Evolutionary conservation across 352 stramenopile species (phyloP), one percentile per base, ranked within the genome.

Genomic region (Pythium biforme): DNA sequence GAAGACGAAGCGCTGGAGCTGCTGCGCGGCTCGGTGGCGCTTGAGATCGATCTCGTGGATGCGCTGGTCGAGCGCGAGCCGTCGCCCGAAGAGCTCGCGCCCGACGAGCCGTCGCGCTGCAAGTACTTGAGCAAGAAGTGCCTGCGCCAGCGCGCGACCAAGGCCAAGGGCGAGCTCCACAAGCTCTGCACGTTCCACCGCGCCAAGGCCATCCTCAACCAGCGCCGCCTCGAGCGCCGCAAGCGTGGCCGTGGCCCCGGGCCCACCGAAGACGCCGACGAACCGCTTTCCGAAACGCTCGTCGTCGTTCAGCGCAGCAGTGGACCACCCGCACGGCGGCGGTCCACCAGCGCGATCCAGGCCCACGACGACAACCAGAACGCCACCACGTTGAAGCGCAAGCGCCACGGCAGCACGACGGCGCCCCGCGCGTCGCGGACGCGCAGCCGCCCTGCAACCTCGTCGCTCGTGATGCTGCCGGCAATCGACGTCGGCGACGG

Each of bases 121-220:
- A 70, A 75, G 60, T 77, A 77, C 67, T 54, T 68, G 27, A 74
- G 65, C 64, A 73, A 73, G 25, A 55, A 60, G 33, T 77, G 70
- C 20, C 20, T 62, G 10, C 59, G 46, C 17, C 15, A 31, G 43
- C 70, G 70, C 25, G 52, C 64, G 11, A 66, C 48, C 55, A 77
- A 77, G 47, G 62, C 53, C 62, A 70, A 73, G 15, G 70, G 70
- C 49, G 50, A 62, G 41, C 60, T 66, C 25, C 70, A 77, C 68
- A 73, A 68, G 41, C 57, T 77, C 26, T 77, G 70, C 45, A 62
- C 55, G 58, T 74, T 68, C 59, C 70, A 77, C 63, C 66, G 70
- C 56, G 46, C 55, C 46, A 74, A 75, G 50, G 67, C 67, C 39
- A 77, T 71, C 46, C 22, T 65, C 17, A 73, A 74, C 55, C 70